A percentile compares a stretch with the other conserved stretches of the same genome.
phyloP scores from a whole-genome alignment of 176 grass and related monocot genomes.

The Ensete ventricosum region DNA sequence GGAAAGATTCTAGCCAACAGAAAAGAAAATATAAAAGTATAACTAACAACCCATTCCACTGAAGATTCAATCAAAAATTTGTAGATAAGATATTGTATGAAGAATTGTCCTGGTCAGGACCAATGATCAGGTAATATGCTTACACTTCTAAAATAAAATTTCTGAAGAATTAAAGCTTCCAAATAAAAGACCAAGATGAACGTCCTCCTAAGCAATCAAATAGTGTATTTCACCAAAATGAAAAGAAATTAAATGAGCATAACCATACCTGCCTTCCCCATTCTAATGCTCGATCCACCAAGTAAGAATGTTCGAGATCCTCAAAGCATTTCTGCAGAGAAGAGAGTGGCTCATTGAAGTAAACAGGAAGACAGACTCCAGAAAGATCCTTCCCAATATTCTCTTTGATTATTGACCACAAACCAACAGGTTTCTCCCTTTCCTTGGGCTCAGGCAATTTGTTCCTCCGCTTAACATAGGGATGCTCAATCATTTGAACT shows the following conservation, averaged over 20 bases:
- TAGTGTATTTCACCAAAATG: neutral
- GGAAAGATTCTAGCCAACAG: too few relatives aligned
- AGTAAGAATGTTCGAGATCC: conserved; percentile 89
- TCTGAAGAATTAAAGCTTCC: too few relatives aligned
- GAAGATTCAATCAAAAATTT: neutral
- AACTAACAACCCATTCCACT: neutral
- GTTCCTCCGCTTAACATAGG: conserved; percentile 54
- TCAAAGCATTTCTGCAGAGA: conserved; percentile 98
- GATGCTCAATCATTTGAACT: conserved; percentile 43
- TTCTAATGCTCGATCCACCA: conserved; percentile 70
- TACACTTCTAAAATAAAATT: neutral
- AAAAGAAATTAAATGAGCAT: neutral
- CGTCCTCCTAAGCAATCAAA: too few relatives aligned
- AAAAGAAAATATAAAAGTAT: neutral
- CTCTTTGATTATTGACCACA: conserved; percentile 99
- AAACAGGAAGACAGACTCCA: conserved; percentile 92
- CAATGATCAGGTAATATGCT: neutral
- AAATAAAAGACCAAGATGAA: too few relatives aligned
- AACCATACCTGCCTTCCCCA: conserved; percentile 77
- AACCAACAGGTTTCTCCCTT: conserved; percentile 82
- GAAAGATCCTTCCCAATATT: conserved; percentile 97
- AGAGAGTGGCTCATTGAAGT: conserved; percentile 93
- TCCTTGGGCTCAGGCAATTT: conserved; percentile 87
- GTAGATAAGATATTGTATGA: neutral
- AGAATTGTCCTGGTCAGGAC: neutral